A percentile compares a stretch with the other conserved stretches of the same genome.
phyloP scores from a whole-genome alignment of 1,284 basidiomycete species.

The Sphaerobolus stellatus region DNA sequence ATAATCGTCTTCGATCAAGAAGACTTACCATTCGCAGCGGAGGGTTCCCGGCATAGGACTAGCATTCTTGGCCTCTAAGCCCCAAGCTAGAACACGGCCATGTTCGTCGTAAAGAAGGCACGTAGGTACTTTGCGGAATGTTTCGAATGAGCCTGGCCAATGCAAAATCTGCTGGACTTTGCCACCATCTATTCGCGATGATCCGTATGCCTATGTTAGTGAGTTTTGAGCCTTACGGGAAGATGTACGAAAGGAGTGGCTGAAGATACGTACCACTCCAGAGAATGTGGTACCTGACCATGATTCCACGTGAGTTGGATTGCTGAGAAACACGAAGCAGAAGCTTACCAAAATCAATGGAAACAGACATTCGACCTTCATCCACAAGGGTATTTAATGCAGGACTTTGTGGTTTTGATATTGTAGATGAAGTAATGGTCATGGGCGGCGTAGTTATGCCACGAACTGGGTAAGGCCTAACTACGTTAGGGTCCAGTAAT shows the following conservation, averaged over 20 bases:
- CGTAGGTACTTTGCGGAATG: conserved; percentile 79
- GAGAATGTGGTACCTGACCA: conserved; percentile 74
- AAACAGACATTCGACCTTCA: conserved; percentile 56
- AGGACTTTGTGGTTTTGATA: conserved; percentile 28
- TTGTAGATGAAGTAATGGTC: conserved; percentile 8
- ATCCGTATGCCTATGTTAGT: conserved; percentile 58
- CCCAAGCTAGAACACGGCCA: conserved; percentile 73
- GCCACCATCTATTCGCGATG: conserved; percentile 75
- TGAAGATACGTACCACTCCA: conserved; percentile 60
- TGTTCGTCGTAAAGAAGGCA: conserved; percentile 72
- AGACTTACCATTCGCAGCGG: conserved; percentile 65
- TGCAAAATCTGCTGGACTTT: conserved; percentile 73
- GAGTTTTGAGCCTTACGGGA: neutral
- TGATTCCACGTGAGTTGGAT: conserved; percentile 15
- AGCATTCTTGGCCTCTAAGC: conserved; percentile 76
- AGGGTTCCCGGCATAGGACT: conserved; percentile 62
- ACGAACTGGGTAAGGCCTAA: conserved; percentile 26
- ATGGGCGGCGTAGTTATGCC: conserved; percentile 24
- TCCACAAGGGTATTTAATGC: conserved; percentile 20
- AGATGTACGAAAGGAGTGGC: conserved; percentile 31
- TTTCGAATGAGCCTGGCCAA: conserved; percentile 78
- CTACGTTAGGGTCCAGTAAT: conserved; percentile 21
- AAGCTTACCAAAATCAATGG: conserved; percentile 73
- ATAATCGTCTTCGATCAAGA: too few species aligned
- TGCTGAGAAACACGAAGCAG: conserved; percentile 9